Base-by-base conservation (phyloP, 768 basidiomycete genomes). In the Serendipita sp. region DNA sequence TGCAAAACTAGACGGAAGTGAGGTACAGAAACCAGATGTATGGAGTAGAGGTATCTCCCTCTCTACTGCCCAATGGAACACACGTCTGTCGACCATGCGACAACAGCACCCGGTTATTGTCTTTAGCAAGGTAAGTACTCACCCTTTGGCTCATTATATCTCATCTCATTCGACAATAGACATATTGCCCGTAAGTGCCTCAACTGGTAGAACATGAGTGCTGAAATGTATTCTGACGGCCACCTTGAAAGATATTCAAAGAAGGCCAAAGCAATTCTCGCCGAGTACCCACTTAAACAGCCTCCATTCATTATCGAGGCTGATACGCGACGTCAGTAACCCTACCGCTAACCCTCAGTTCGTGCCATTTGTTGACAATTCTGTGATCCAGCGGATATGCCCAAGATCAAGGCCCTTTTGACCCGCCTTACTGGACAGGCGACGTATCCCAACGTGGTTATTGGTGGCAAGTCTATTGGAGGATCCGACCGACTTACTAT, bases 371-470 rank as follows among this genome's bases (percentile, higher is more conserved):
- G 8, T 60, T 63, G 60, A 62, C 47, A 54, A 34, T 35, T 62
- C 15, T 53, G 51, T 47, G 16, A 64, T 24, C 35, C 30, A 24
- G 65, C 64, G 4, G 66, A 88, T 86, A 80, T 66, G 89, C 91
- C 69, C 75, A 78, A 0, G 74, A 76, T 92, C 67, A 90, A 92
- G 72, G 73, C 76, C 8, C 74, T 91, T 35, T 75, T 92, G 56
- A 77, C 76, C 7, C 83, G 88, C 44, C 73, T 90, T 35, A 92
- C 89, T 1, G 73, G 75, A 2, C 86, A 78, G 13, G 72, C 78
- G 4, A 91, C 89, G 2, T 89, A 90, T 71, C 89, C 89, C 0
- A 92, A 92, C 67, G 75, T 88, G 64, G 75, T 88, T 2, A 85
- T 86, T 8, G 41, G 18, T 18, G 88, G 88, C 7, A 76, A 74